These are phyloP conservation scores for Xylariales sp. DNA, from an alignment of 2,329 filamentous ascomycete genomes.

Conservation along the genomic window DNA sequence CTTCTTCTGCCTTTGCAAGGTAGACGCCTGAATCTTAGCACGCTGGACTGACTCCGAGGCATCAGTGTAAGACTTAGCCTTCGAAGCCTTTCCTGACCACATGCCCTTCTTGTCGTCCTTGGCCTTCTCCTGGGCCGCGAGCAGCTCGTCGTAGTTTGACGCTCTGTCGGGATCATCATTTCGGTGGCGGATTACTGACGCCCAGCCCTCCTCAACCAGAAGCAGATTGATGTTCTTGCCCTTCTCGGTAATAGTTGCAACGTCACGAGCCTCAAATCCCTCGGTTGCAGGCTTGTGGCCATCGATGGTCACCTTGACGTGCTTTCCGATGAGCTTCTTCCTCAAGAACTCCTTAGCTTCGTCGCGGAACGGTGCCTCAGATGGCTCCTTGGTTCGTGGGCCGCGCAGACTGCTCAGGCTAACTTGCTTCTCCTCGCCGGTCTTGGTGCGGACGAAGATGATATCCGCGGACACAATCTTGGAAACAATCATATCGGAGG, in stretches of 20 bases:
- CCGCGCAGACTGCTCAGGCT: conserved; percentile 90
- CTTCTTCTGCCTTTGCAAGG: conserved; percentile 85
- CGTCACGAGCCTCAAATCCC: conserved; percentile 90
- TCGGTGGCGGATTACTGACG: conserved; percentile 89
- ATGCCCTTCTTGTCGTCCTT: conserved; percentile 90
- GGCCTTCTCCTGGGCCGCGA: conserved; percentile 75
- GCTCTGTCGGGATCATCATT: conserved; percentile 93
- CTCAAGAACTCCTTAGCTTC: conserved; percentile 96
- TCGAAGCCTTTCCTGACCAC: conserved; percentile 86
- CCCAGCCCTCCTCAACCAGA: conserved; percentile 90
- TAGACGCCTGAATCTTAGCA: conserved; percentile 87
- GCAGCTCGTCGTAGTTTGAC: conserved; percentile 86
- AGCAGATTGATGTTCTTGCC: conserved; percentile 82
- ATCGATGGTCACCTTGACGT: conserved; percentile 83
- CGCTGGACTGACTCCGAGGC: conserved; percentile 92
- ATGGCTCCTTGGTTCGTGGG: conserved; percentile 81
- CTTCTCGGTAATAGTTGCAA: conserved; percentile 79
- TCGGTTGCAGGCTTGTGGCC: conserved; percentile 86
- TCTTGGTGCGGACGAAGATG: conserved; percentile 79
- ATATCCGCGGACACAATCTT: conserved; percentile 88
- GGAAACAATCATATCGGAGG: conserved; percentile 76
- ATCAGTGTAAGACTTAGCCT: conserved; percentile 78
- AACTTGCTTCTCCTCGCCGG: conserved; percentile 81
- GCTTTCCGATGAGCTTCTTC: conserved; percentile 93
- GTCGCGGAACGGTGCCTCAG: conserved; percentile 82